phyloP scores from a whole-genome alignment of 1,284 basidiomycete genomes.

The Malassezia vespertilionis region DNA sequence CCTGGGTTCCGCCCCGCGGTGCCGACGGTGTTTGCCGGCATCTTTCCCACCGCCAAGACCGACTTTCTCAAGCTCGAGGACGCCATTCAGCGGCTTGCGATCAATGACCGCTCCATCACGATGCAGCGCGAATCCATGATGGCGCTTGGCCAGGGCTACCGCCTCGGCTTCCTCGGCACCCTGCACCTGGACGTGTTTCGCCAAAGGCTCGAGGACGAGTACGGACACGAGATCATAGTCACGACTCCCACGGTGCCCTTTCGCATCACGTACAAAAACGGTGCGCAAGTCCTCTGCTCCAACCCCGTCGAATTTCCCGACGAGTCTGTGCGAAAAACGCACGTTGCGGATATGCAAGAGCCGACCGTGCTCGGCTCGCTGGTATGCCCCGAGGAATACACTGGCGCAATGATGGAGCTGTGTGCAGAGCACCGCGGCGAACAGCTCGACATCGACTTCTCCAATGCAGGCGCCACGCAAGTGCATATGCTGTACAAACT shows the following conservation, averaged over 20 bases:
- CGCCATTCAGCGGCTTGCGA: constrained; percentile 72
- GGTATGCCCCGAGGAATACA: constrained; percentile 41
- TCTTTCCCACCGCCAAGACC: constrained; percentile 81
- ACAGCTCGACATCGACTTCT: constrained; percentile 31
- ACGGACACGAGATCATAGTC: constrained; percentile 49
- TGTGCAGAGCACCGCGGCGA: constrained; percentile 43
- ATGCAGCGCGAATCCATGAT: constrained; percentile 84
- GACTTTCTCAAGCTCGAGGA: constrained; percentile 92
- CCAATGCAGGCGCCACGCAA: constrained; percentile 10
- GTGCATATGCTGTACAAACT: constrained; percentile 39
- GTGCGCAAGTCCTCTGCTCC: constrained; percentile 22
- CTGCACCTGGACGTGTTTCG: constrained; percentile 95
- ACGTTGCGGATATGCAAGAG: constrained; percentile 28
- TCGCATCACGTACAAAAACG: constrained; percentile 31
- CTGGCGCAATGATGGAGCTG: constrained; percentile 45
- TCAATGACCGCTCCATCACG: constrained; percentile 80
- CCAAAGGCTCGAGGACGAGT: constrained; percentile 92
- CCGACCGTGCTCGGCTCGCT: constrained; percentile 39
- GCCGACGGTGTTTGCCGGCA: constrained; percentile 93
- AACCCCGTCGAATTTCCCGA: constrained; percentile 44
- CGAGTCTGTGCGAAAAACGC: constrained; percentile 27
- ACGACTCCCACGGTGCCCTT: constrained; percentile 45
- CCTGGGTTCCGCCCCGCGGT: constrained; percentile 86
- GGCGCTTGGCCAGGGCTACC: constrained; percentile 85
- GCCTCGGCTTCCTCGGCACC: constrained; percentile 88